These are phyloP conservation scores for Panicum miliaceum DNA, from an alignment of 176 grass and related monocot species.

Conservation along the genomic window DNA sequence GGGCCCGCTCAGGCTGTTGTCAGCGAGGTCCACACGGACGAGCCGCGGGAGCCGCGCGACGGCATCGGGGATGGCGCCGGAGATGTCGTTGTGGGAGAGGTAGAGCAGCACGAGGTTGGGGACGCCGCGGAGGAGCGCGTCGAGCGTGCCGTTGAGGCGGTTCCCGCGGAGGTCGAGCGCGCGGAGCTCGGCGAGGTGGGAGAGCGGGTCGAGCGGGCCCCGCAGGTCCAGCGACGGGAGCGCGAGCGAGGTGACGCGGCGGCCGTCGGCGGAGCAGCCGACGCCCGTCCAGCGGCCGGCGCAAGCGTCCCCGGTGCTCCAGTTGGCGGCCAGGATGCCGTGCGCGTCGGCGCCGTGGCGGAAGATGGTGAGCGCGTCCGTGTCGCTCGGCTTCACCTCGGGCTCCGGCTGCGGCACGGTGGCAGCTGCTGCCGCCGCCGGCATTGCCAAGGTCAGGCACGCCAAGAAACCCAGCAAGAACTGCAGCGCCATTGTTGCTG, in stretches of 20 bases:
- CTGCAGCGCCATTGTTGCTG: slow-evolving; percentile 19
- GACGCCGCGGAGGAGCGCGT: slow-evolving; percentile 54
- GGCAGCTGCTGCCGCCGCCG: background rate
- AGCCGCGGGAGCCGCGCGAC: slow-evolving; percentile 42
- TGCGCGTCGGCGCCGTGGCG: slow-evolving; percentile 61
- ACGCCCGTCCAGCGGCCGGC: slow-evolving; percentile 60
- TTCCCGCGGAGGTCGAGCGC: slow-evolving; percentile 73
- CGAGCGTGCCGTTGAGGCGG: slow-evolving; percentile 79
- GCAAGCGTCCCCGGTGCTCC: slow-evolving; percentile 76
- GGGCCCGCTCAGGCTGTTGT: slow-evolving; percentile 64
- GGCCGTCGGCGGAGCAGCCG: slow-evolving; percentile 50
- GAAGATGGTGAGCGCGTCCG: slow-evolving; percentile 72
- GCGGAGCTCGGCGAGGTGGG: slow-evolving; percentile 68
- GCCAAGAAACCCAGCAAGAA: slow-evolving; percentile 21
- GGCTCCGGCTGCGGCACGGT: slow-evolving; percentile 18
- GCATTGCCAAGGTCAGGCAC: slow-evolving; percentile 27
- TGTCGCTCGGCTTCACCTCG: slow-evolving; percentile 69
- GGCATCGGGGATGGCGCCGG: slow-evolving; percentile 48
- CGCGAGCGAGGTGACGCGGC: slow-evolving; percentile 60
- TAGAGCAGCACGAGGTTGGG: slow-evolving; percentile 73
- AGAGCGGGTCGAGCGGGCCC: slow-evolving; percentile 63
- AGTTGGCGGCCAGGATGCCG: slow-evolving; percentile 68
- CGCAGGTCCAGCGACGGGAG: slow-evolving; percentile 73
- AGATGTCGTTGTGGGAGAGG: slow-evolving; percentile 72
- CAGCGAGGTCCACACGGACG: slow-evolving; percentile 60